Percentiles rank a stretch among this genome's conserved stretches.
phyloP scores from a whole-genome alignment of 163 green algal genomes.

The Scenedesmus sp. region DNA sequence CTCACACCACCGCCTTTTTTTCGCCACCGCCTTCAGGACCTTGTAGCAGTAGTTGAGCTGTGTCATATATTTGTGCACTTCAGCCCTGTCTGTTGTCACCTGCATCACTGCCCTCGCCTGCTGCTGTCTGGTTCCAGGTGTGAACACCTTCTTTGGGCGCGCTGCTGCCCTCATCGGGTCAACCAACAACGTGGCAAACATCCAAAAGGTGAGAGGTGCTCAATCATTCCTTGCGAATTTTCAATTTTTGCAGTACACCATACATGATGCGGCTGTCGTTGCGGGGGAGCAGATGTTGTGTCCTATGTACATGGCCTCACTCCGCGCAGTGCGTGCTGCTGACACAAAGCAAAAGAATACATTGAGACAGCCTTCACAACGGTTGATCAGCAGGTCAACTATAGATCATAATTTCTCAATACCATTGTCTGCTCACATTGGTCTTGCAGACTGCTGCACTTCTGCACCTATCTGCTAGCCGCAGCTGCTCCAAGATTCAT shows the following conservation, averaged over 20 bases:
- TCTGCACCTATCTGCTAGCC: not conserved
- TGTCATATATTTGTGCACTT: not conserved
- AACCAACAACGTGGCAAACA: conserved; percentile 86
- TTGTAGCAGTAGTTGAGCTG: not conserved
- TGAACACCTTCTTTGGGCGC: conserved; percentile 92
- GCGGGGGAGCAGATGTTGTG: too few species aligned
- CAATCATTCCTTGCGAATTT: not conserved
- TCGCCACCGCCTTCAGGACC: too few species aligned
- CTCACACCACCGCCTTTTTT: not conserved
- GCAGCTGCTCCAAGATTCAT: not conserved
- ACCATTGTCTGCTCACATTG: too few species aligned
- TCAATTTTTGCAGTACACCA: too few species aligned
- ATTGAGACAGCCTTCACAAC: too few species aligned
- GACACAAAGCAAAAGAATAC: too few species aligned
- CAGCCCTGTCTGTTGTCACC: not conserved
- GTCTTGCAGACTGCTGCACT: too few species aligned
- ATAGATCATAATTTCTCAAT: too few species aligned
- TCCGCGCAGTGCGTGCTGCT: too few species aligned
- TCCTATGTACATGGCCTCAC: too few species aligned
- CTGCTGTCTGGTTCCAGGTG: conserved; percentile 78
- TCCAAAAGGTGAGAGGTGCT: conserved; percentile 39
- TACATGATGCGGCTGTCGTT: too few species aligned
- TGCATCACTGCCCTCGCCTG: not conserved
- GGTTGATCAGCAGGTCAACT: too few species aligned
- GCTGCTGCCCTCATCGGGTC: conserved; percentile 60